A percentile compares a stretch with the other conserved stretches of the same genome.
Evolutionary conservation across 1,284 basidiomycete species (phyloP).

Genomic region (Violaceomyces palustris): DNA sequence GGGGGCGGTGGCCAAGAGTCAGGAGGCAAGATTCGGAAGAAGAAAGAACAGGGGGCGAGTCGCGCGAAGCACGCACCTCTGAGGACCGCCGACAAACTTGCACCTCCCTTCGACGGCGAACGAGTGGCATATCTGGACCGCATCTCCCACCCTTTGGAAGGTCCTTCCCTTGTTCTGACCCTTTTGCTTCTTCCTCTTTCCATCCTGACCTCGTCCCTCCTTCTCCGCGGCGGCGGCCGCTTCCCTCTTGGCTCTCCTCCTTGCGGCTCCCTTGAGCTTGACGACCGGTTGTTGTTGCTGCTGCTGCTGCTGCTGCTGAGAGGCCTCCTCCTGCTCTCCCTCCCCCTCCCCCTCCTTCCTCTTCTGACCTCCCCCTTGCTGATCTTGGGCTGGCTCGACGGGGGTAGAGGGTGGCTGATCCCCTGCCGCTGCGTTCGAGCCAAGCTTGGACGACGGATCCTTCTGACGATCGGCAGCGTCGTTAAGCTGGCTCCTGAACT

Average conservation of each 20-base stretch:
- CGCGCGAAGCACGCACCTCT: no score
- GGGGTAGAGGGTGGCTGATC: not conserved
- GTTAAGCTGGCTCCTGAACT: not conserved
- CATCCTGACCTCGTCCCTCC: no score
- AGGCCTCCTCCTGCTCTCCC: no score
- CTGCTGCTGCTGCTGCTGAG: no score
- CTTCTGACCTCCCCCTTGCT: no score
- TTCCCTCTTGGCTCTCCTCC: conserved; percentile 15
- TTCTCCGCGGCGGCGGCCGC: conserved; percentile 14
- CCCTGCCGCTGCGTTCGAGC: not conserved
- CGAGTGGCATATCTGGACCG: conserved; percentile 2
- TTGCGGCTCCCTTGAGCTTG: conserved; percentile 33
- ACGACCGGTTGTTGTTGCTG: conserved; percentile 2
- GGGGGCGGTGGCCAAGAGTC: no score
- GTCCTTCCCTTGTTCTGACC: conserved; percentile 37
- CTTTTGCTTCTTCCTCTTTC: conserved; percentile 18
- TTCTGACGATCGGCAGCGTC: conserved; percentile 16
- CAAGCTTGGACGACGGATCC: conserved; percentile 2
- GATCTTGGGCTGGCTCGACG: not conserved
- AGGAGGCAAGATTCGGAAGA: no score
- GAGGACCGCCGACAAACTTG: conserved; percentile 15
- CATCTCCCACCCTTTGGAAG: conserved; percentile 7
- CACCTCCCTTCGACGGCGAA: conserved; percentile 15
- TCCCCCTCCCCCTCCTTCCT: no score
- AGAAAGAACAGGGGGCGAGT: no score